Conservation (phyloP, 768 basidiomycete genomes). For the Boletus insuetus region DNA sequence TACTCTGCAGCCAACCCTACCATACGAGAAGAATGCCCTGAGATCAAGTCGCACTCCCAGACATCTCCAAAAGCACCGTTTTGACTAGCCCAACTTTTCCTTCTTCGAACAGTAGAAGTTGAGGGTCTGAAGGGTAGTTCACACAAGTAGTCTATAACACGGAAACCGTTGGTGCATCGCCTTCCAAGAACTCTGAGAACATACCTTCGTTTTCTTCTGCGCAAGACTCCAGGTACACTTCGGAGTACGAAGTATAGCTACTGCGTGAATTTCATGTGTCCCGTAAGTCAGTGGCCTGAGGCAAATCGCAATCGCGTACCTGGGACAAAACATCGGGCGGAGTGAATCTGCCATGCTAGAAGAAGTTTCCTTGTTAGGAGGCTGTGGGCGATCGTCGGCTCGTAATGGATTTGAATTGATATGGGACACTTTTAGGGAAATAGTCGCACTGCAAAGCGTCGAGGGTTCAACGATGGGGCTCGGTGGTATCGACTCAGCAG, state of each 20-base stretch:
- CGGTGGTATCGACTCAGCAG: constrained; percentile 1
- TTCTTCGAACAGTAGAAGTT: constrained; percentile 4
- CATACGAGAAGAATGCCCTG: background rate
- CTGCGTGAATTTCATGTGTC: constrained; percentile 7
- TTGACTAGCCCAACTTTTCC: background rate
- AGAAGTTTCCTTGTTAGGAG: background rate
- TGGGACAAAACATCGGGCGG: background rate
- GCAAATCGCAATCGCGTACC: constrained; percentile 4
- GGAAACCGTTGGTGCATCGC: background rate
- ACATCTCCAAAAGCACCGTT: constrained; percentile 22
- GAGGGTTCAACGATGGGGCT: constrained; percentile 9
- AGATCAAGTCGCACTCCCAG: constrained; percentile 23
- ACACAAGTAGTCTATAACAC: constrained; percentile 3
- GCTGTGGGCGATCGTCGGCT: background rate
- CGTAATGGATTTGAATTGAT: background rate
- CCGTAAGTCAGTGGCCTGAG: background rate
- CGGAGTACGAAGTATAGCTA: constrained; percentile 13
- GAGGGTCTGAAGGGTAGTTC: constrained; percentile 6
- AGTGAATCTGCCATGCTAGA: background rate
- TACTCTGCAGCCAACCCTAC: background rate
- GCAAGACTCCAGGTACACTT: background rate
- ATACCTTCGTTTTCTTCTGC: constrained; percentile 8
- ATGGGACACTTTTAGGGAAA: background rate
- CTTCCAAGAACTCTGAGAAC: background rate
- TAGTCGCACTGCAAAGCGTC: background rate